These are phyloP conservation scores for Discostella pseudostelligera DNA, from an alignment of 108 stramenopile genomes.

Conservation along the genomic window DNA sequence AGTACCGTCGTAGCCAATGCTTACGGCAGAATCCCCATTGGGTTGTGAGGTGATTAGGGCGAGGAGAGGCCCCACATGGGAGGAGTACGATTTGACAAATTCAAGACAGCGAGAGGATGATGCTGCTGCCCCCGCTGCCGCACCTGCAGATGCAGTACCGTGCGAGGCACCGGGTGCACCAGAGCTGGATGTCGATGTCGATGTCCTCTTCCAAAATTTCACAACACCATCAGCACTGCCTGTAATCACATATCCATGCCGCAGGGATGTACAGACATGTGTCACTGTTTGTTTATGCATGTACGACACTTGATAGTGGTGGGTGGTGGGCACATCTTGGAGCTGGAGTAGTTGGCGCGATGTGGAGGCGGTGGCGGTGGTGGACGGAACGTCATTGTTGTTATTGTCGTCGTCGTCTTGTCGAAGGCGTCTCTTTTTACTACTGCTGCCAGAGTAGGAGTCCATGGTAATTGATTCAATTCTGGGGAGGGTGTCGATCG, in stretches of 20 bases:
- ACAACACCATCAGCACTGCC: slow-evolving; percentile 90
- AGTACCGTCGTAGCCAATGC: slow-evolving; percentile 67
- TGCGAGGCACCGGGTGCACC: too few species aligned
- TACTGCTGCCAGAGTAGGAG: neutral
- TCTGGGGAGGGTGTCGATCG: too few species aligned
- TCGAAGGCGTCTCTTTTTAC: slow-evolving; percentile 5
- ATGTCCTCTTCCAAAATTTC: slow-evolving; percentile 98
- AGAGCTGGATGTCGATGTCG: too few species aligned
- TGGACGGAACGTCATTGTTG: neutral
- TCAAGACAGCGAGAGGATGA: slow-evolving; percentile 70
- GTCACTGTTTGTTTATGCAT: slow-evolving; percentile 93
- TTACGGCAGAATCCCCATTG: slow-evolving; percentile 81
- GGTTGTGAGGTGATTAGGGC: slow-evolving; percentile 55
- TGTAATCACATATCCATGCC: slow-evolving; percentile 92
- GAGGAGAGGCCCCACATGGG: slow-evolving; percentile 80
- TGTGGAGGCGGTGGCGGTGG: neutral
- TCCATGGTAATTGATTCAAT: neutral
- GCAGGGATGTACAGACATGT: slow-evolving; percentile 58
- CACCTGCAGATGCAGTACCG: too few species aligned
- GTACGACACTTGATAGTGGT: slow-evolving; percentile 83
- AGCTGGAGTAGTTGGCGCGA: neutral
- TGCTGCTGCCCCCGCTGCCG: neutral
- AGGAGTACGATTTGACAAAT: slow-evolving; percentile 96
- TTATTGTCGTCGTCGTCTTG: slow-evolving; percentile 5
- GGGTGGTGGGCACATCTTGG: slow-evolving; percentile 56